These are phyloP conservation scores for Senna tora DNA, from an alignment of 306 rosid species.

Conservation along the genomic window DNA sequence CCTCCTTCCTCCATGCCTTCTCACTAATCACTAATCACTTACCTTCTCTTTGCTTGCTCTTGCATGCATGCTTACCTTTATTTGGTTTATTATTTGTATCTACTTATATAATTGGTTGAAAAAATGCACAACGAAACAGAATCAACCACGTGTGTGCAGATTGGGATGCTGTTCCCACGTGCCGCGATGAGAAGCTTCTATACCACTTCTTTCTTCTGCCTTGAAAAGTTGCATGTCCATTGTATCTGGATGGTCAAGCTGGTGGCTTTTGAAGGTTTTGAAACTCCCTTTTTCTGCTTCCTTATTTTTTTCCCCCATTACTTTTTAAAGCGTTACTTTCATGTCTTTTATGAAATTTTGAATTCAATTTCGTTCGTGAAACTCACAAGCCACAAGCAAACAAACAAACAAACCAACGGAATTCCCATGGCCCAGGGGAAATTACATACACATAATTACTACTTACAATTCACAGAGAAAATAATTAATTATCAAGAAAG, in stretches of 20 bases:
- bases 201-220: neutral
- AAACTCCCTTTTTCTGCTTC: constrained; percentile 28
- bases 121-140: constrained; percentile 7
- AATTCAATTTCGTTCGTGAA: neutral
- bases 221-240: constrained; percentile 43
- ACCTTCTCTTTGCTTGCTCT: neutral
- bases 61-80: constrained; percentile 50
- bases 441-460: no score
- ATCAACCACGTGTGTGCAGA: constrained; percentile 28
- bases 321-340: constrained; percentile 5
- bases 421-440: neutral
- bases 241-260: constrained; percentile 75
- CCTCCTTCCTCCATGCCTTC: constrained; percentile 37
- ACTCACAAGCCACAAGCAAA: neutral
- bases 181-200: constrained; percentile 41
- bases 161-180: constrained; percentile 41
- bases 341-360: neutral
- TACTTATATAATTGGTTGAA: constrained; percentile 45
- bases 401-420: neutral
- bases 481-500: neutral
- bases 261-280: constrained; percentile 57
- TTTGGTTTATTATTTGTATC: neutral
- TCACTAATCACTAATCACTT: no score
- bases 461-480: no score
- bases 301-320: neutral